These are phyloP conservation scores for Verbena officinalis DNA, from an alignment of 257 asterid species.

Conservation along the genomic window DNA sequence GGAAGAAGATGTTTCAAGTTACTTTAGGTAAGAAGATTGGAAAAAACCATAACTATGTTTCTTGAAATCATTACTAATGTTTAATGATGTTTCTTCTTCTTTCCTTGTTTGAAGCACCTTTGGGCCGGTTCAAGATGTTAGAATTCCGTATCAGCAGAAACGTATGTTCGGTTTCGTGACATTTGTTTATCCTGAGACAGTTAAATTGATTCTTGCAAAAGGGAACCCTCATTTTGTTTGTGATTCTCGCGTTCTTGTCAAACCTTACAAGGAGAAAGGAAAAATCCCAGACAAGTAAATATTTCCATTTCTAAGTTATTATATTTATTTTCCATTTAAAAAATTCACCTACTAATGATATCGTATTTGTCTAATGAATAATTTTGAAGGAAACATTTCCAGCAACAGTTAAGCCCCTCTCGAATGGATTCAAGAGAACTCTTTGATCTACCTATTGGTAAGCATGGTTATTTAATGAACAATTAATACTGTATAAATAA, in stretches of 20 bases:
- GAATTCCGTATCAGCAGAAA: conserved; percentile 91
- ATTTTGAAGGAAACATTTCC: conserved; percentile 56
- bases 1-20: conserved; percentile 84
- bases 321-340: neutral
- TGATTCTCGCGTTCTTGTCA: conserved; percentile 92
- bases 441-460: conserved; percentile 64
- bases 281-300: conserved; percentile 66
- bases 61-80: conserved; percentile 20
- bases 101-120: conserved; percentile 49
- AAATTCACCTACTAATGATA: conserved; percentile 12
- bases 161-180: conserved; percentile 97
- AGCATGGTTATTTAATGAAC: conserved; percentile 28
- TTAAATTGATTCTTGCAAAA: conserved; percentile 75
- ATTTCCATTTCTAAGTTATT: neutral
- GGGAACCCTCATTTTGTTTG: conserved; percentile 93
- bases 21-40: conserved; percentile 57
- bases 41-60: neutral
- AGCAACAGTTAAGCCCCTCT: conserved; percentile 57
- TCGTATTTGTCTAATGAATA: conserved; percentile 1
- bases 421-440: conserved; percentile 60
- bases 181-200: conserved; percentile 79
- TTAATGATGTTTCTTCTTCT: conserved; percentile 25
- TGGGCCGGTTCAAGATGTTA: conserved; percentile 93
- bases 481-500: neutral
- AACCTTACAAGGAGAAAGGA: conserved; percentile 94